phyloP scores from a whole-genome alignment of 2,329 filamentous ascomycete genomes.

The Xylariales sp. region DNA sequence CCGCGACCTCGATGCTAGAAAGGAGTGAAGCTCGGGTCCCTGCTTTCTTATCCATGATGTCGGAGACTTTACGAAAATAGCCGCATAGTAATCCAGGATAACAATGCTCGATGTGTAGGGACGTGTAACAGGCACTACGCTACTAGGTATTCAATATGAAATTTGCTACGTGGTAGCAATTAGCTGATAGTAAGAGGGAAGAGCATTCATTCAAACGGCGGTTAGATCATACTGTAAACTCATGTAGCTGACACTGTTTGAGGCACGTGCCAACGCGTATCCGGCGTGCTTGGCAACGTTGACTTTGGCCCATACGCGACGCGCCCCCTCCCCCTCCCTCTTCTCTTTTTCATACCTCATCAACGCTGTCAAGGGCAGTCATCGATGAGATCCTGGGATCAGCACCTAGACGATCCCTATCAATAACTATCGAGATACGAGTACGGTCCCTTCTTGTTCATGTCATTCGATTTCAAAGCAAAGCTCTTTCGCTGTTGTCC shows the following conservation, averaged over 20 bases:
- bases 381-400: conserved; percentile 12
- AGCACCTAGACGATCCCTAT: conserved; percentile 25
- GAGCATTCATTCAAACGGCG: too few relatives aligned
- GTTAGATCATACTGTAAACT: too few relatives aligned
- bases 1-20: conserved; percentile 32
- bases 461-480: conserved; percentile 18
- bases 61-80: background rate
- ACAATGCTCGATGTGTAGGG: too few relatives aligned
- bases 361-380: background rate
- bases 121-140: too few relatives aligned
- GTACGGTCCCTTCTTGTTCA: conserved; percentile 12
- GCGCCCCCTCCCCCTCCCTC: too few relatives aligned
- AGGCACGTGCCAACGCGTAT: background rate
- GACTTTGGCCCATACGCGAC: too few relatives aligned
- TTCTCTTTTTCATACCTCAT: background rate
- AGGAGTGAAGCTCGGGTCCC: conserved; percentile 26
- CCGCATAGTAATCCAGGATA: background rate
- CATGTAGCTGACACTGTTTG: too few relatives aligned
- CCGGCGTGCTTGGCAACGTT: too few relatives aligned
- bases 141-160: too few relatives aligned
- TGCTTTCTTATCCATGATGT: conserved; percentile 14
- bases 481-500: conserved; percentile 41
- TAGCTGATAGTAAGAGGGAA: too few relatives aligned
- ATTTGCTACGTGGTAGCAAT: too few relatives aligned
- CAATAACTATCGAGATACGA: conserved; percentile 30